These are phyloP conservation scores for Tulasnella sp. DNA, from an alignment of 768 basidiomycete species.

Conservation along the genomic window DNA sequence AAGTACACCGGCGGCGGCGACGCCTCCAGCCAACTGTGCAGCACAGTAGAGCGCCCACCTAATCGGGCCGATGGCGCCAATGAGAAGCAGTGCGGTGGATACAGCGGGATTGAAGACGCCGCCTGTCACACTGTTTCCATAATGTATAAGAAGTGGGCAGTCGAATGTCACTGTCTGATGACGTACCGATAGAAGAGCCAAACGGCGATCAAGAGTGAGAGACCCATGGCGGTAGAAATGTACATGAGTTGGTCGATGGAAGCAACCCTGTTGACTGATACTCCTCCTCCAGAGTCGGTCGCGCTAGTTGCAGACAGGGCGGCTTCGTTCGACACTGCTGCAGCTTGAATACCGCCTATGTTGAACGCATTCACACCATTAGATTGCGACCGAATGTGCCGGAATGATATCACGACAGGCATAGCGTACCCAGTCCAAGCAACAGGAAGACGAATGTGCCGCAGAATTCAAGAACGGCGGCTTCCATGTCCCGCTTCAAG, in stretches of 20 bases:
- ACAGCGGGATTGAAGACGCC: conserved; percentile 20
- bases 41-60: conserved; percentile 20
- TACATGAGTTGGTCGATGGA: conserved; percentile 19
- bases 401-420: background rate
- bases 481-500: conserved; percentile 5
- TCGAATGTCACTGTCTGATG: background rate
- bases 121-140: conserved; percentile 12
- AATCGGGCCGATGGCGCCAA: conserved; percentile 15
- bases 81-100: conserved; percentile 19
- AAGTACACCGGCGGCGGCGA: conserved; percentile 19
- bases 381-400: background rate
- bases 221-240: conserved; percentile 19
- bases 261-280: conserved; percentile 16
- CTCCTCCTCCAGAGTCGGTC: background rate
- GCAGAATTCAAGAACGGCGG: conserved; percentile 13
- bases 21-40: conserved; percentile 21
- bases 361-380: conserved; percentile 8
- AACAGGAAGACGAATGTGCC: conserved; percentile 13
- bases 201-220: conserved; percentile 15
- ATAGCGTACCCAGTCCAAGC: background rate
- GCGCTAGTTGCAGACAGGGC: conserved; percentile 22
- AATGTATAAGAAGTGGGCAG: background rate
- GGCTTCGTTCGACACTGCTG: conserved; percentile 12
- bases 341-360: conserved; percentile 20
- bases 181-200: conserved; percentile 13